Conservation (phyloP, 1,284 basidiomycete species). For the Peniophora sp. region DNA sequence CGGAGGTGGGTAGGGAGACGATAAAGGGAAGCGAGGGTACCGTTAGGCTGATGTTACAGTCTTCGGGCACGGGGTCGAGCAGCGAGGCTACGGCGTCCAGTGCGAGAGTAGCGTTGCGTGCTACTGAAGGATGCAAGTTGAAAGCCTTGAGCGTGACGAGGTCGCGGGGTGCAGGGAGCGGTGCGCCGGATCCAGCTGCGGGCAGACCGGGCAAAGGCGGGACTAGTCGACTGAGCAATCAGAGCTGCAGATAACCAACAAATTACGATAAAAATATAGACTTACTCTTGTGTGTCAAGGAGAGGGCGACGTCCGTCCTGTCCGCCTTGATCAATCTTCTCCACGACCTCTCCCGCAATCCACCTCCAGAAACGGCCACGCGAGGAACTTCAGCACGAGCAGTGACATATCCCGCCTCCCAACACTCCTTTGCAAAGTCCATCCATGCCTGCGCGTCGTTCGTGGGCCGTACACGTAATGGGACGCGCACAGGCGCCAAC, state of each 20-base stretch:
- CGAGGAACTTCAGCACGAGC: conserved; percentile 34
- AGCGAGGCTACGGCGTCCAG: conserved; percentile 49
- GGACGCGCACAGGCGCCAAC: conserved; percentile 47
- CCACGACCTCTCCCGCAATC: conserved; percentile 37
- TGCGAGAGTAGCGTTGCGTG: conserved; percentile 35
- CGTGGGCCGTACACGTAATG: conserved; percentile 48
- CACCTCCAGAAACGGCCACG: conserved; percentile 46
- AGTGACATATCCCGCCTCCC: conserved; percentile 43
- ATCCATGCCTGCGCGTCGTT: conserved; percentile 38
- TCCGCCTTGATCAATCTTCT: conserved; percentile 33
- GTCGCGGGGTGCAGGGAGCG: conserved; percentile 48
- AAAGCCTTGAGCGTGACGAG: conserved; percentile 56
- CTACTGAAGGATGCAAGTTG: conserved; percentile 27
- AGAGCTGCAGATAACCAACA: conserved; percentile 2
- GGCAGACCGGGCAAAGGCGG: conserved; percentile 60
- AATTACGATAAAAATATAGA: conserved; percentile 6
- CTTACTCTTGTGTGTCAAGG: conserved; percentile 46
- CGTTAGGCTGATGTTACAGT: conserved; percentile 33
- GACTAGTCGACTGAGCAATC: conserved; percentile 30
- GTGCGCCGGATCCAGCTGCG: conserved; percentile 38
- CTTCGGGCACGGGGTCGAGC: conserved; percentile 43
- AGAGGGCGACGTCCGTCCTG: conserved; percentile 36
- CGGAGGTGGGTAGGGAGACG: conserved; percentile 35
- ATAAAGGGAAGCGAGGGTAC: conserved; percentile 53
- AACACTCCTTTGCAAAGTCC: conserved; percentile 49